Conservation (phyloP, 495 filamentous ascomycete genomes). For the Rhypophila decipiens region DNA sequence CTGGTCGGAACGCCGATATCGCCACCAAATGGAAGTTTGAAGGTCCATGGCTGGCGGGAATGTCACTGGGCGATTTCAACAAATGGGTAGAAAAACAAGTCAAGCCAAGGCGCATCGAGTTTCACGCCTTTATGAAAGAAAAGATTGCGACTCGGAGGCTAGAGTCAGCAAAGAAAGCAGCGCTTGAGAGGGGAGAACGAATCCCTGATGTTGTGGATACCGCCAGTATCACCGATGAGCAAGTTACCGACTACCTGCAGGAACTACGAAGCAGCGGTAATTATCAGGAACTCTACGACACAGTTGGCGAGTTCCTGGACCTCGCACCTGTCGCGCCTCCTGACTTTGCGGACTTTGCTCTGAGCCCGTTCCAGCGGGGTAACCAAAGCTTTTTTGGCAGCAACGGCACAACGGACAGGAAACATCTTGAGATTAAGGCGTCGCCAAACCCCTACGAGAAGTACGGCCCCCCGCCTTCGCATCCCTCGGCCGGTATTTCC, state of each 20-base stretch:
- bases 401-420: too few species aligned
- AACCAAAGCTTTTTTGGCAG: too few species aligned
- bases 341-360: neutral
- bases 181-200: conserved; percentile 43
- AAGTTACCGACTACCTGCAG: conserved; percentile 56
- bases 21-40: conserved; percentile 57
- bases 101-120: conserved; percentile 51
- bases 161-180: conserved; percentile 32
- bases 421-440: conserved; percentile 9
- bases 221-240: conserved; percentile 48
- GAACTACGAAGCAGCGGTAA: conserved; percentile 52
- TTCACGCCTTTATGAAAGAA: conserved; percentile 53
- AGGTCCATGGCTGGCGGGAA: conserved; percentile 78
- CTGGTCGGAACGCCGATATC: conserved; percentile 20
- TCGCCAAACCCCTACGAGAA: conserved; percentile 45
- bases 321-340: conserved; percentile 36
- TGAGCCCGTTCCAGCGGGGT: neutral
- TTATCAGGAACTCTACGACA: conserved; percentile 34
- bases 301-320: conserved; percentile 51
- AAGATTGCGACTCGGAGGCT: conserved; percentile 39
- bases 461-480: conserved; percentile 69
- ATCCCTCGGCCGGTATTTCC: conserved; percentile 85
- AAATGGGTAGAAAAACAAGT: conserved; percentile 58
- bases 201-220: conserved; percentile 18
- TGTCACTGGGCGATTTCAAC: conserved; percentile 66